Base-by-base conservation (phyloP, 2,329 filamentous ascomycete species). In the Beauveria asiatica region DNA sequence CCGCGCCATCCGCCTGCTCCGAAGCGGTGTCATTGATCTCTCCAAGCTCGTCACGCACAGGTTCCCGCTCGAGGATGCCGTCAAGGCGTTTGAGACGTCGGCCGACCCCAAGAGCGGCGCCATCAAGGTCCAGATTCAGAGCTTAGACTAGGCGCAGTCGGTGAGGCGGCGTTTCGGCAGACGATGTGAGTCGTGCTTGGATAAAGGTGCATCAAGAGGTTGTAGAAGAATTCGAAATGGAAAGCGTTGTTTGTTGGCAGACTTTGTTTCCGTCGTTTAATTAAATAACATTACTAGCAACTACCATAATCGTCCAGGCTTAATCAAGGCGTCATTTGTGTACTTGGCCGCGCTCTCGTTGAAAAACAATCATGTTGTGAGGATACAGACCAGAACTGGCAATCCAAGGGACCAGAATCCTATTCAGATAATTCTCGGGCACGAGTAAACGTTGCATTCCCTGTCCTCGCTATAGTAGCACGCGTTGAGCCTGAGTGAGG, bases 111-210 rank as follows among this genome's bases (percentile, higher is more conserved):
- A 88, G 80, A 96, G 89, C 56, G 92, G 93, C 7, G 91, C 92
- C n/a, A 97, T 97, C 76, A 97, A 97, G 81, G 92, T 97, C 62
- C 89, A 92, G 82, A 97, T 97, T 70, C 90, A 92, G 79, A 91
- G 83, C 68, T 65, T 83, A 64, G 81, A 83, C 10, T 83, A 75
- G 63, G 11, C 30, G 5, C 10, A 3, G 17, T 21, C 9, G n/a
- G 8, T 6, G 27, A 16, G 42, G 19, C 10, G 30, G 19, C 10
- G 30, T 11, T 13, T 33, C 16, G 30, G 23, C 17, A 19, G 10
- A 37, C 17, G 16, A 16, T 16, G 33, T 2, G 33, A 6, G 33
- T 37, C 33, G n/a, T 11, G 11, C 11, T 39, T 56, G 27, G 41
- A 8, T 17, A 1, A 33, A 27, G 6, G 3, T 42, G 50, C 50